Evolutionary conservation across 208 protist species (phyloP), one percentile per base, ranked within the genome.

Genomic region (Acanthamoeba healyi): DNA sequence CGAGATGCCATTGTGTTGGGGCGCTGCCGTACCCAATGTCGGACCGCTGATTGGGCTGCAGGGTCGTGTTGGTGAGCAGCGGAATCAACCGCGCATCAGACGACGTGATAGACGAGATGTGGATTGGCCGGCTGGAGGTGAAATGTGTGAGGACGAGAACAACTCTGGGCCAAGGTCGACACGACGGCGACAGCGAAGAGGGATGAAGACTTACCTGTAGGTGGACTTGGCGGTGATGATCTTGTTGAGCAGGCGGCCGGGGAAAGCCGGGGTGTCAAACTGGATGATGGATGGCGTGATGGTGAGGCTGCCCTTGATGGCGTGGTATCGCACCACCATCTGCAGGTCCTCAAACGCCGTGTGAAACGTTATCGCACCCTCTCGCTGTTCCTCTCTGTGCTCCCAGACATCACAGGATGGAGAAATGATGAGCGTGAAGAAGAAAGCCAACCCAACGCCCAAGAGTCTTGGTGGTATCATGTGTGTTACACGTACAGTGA

Each of bases 81-180:
- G 86, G 32, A 26, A 92, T 26, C 54, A 92, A 17, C 29, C 86
- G 86, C 26, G 86, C 56, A 42, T 92, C 86, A 1, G 86, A 92
- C 26, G 86, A 74, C 29, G 86, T 92, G 51, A 92, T 54, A n/a
- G 86, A 92, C 58, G 44, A 74, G 38, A 92, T 92, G 38, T 92
- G 86, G 42, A 92, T 92, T 14, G 86, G 56, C 22, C 86, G 86
- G 51, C 86, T 91, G 26, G 34, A 65, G 7, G 67, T 7, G 17
- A 67, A 91, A 91, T 5, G 10, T 67, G 19, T 32, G 36, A 74
- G 34, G 22, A 34, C 24, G 36, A 74, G 4, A 74, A 5, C 1
- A 12, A 74, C 1, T 34, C 34, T 1, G 34, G 4, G 2, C 10
- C 1, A 34, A 34, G 36, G 4, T 12, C 3, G 34, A 5, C 36